A percentile compares a stretch with the other conserved stretches of the same genome.
phyloP scores from a whole-genome alignment of 2,329 filamentous ascomycete genomes.

The Nakataea oryzae region DNA sequence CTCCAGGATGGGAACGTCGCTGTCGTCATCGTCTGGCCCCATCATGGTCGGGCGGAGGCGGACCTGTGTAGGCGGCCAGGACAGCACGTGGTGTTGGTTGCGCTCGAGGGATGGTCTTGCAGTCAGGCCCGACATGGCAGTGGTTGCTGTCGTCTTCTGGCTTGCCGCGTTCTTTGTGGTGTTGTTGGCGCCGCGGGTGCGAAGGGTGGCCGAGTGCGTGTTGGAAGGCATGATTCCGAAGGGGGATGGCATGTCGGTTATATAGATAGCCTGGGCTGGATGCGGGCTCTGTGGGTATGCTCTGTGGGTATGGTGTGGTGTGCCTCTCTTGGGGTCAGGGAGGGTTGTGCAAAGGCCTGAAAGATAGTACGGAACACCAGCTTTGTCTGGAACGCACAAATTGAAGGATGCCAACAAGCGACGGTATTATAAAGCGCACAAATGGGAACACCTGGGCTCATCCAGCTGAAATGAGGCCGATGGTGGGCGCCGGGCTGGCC shows the following conservation, averaged over 20 bases:
- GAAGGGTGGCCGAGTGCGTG: not conserved
- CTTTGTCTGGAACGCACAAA: not conserved
- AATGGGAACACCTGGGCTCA: not conserved
- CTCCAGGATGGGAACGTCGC: constrained; percentile 20
- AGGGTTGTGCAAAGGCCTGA: not conserved
- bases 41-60: constrained; percentile 28
- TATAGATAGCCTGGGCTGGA: constrained; percentile 2
- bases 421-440: not conserved
- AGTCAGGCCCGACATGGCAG: not conserved
- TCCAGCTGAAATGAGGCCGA: constrained; percentile 1
- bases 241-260: not conserved
- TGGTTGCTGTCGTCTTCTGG: not conserved
- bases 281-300: not conserved
- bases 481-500: constrained; percentile 16
- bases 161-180: not conserved
- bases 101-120: not conserved
- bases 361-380: not conserved
- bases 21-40: constrained; percentile 24
- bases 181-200: not conserved
- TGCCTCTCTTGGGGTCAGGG: not conserved
- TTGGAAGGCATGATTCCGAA: not conserved
- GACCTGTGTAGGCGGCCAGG: constrained; percentile 42
- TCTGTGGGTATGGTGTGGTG: not conserved
- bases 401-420: not conserved
- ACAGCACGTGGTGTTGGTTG: constrained; percentile 10